Percentiles rank a stretch among this genome's conserved stretches.
Evolutionary conservation across 2,329 filamentous ascomycete genomes (phyloP).

Genomic region (Aspergillus luchuensis): DNA sequence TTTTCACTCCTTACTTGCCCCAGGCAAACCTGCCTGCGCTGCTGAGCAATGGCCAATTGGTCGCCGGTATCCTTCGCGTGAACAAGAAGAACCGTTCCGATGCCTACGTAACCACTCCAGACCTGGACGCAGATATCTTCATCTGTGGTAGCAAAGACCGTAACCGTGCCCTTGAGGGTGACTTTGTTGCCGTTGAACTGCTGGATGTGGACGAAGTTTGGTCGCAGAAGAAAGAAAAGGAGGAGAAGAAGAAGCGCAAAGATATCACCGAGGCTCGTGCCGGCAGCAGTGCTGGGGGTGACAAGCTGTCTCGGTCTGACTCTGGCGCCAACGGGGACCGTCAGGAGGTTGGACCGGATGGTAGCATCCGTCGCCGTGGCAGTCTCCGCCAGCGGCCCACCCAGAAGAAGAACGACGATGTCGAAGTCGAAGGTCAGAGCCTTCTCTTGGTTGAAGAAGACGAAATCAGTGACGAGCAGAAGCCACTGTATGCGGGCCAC

Average conservation of each 20-base stretch:
- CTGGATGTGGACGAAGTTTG: slow-evolving; percentile 98
- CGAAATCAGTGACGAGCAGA: slow-evolving; percentile 97
- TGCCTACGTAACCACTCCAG: slow-evolving; percentile 92
- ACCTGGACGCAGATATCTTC: slow-evolving; percentile 97
- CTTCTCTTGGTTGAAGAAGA: slow-evolving; percentile 96
- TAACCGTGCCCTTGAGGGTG: slow-evolving; percentile 93
- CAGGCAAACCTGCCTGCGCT: slow-evolving; percentile 91
- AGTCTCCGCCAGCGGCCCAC: slow-evolving; percentile 95
- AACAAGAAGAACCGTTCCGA: slow-evolving; percentile 99
- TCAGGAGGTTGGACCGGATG: slow-evolving; percentile 65
- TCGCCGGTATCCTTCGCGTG: slow-evolving; percentile 92
- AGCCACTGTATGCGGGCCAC: slow-evolving; percentile 94
- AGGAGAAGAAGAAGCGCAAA: slow-evolving; percentile 99
- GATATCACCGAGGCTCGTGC: slow-evolving; percentile 91
- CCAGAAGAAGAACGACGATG: slow-evolving; percentile 99
- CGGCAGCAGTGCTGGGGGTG: slow-evolving; percentile 71
- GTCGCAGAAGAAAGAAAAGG: slow-evolving; percentile 98
- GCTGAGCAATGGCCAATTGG: slow-evolving; percentile 86
- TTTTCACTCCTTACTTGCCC: slow-evolving; percentile 96
- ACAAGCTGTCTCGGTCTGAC: slow-evolving; percentile 61
- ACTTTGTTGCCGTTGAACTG: slow-evolving; percentile 92
- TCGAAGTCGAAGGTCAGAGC: slow-evolving; percentile 97
- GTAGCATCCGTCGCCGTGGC: slow-evolving; percentile 86
- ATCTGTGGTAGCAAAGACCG: slow-evolving; percentile 99
- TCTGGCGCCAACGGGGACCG: slow-evolving; percentile 64